Evolutionary conservation across 257 asterid genomes (phyloP).

Genomic region (Cruciata laevipes): DNA sequence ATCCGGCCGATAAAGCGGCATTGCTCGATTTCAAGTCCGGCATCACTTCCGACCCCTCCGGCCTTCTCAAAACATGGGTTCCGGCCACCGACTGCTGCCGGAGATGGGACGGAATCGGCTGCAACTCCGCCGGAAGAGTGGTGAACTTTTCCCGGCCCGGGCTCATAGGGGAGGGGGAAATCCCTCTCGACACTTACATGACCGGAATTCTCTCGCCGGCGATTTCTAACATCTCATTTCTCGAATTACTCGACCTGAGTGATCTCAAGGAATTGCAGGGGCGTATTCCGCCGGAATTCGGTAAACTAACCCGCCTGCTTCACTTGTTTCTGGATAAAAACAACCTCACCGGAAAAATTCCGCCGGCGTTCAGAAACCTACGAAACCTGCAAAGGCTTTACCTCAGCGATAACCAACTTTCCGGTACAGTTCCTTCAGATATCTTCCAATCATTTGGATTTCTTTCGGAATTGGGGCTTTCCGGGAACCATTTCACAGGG

Average conservation of each 20-base stretch:
- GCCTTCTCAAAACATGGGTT: slow-evolving; percentile 47
- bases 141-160: slow-evolving; percentile 50
- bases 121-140: slow-evolving; percentile 44
- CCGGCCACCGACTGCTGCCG: slow-evolving; percentile 57
- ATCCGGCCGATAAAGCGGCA: slow-evolving; percentile 40
- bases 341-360: slow-evolving; percentile 37
- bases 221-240: slow-evolving; percentile 49
- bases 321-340: slow-evolving; percentile 38
- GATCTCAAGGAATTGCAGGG: slow-evolving; percentile 46
- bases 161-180: slow-evolving; percentile 14
- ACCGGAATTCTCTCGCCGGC: slow-evolving; percentile 53
- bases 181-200: slow-evolving; percentile 35
- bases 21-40: slow-evolving; percentile 42
- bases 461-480: neutral
- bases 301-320: slow-evolving; percentile 29
- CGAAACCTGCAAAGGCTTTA: neutral
- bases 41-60: slow-evolving; percentile 47
- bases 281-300: slow-evolving; percentile 41
- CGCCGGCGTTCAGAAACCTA: neutral
- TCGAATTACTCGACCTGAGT: slow-evolving; percentile 47
- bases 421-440: neutral
- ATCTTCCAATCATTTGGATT: neutral
- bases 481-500: neutral
- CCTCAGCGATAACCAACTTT: neutral
- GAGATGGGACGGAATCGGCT: slow-evolving; percentile 52